These are phyloP conservation scores for Cladophialophora immunda DNA, from an alignment of 2,329 filamentous ascomycete species.

Conservation along the genomic window DNA sequence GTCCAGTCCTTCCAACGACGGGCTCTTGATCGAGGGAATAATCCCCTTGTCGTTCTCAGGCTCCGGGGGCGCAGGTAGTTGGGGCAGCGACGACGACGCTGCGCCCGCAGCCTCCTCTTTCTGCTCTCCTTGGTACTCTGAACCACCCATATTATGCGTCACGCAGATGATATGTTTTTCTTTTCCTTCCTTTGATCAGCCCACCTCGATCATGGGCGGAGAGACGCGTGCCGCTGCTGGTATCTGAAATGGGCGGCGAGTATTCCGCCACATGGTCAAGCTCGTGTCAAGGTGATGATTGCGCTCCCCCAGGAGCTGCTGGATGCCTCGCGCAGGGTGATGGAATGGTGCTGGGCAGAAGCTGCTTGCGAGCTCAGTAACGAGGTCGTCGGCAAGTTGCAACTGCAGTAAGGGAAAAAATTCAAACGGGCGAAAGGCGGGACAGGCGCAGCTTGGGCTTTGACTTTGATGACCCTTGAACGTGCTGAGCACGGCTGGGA, in stretches of 20 bases:
- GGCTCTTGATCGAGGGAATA: constrained; percentile 41
- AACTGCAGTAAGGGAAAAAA: background rate
- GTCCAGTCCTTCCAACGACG: constrained; percentile 48
- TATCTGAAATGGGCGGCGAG: constrained; percentile 22
- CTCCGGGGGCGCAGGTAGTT: constrained; percentile 39
- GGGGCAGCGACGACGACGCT: constrained; percentile 10
- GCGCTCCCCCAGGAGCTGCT: constrained; percentile 22
- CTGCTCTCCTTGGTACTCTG: constrained; percentile 22
- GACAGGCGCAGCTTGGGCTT: constrained; percentile 22
- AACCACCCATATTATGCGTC: constrained; percentile 27
- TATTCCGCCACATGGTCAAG: constrained; percentile 35
- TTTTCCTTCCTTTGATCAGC: constrained; percentile 17
- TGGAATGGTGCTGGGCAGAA: background rate
- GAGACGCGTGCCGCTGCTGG: constrained; percentile 16
- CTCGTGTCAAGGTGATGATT: constrained; percentile 22
- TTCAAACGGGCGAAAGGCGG: constrained; percentile 12
- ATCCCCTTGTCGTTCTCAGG: constrained; percentile 42
- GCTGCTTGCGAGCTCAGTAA: background rate
- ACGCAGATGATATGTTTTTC: constrained; percentile 6
- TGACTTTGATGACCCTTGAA: constrained; percentile 24
- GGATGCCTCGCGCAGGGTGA: constrained; percentile 3
- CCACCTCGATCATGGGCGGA: constrained; percentile 28
- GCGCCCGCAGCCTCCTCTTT: constrained; percentile 29
- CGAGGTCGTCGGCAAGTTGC: constrained; percentile 3
- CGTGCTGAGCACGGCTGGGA: constrained; percentile 11